These are phyloP conservation scores for Colletotrichum sp. DNA, from an alignment of 2,329 filamentous ascomycete species.

Conservation along the genomic window DNA sequence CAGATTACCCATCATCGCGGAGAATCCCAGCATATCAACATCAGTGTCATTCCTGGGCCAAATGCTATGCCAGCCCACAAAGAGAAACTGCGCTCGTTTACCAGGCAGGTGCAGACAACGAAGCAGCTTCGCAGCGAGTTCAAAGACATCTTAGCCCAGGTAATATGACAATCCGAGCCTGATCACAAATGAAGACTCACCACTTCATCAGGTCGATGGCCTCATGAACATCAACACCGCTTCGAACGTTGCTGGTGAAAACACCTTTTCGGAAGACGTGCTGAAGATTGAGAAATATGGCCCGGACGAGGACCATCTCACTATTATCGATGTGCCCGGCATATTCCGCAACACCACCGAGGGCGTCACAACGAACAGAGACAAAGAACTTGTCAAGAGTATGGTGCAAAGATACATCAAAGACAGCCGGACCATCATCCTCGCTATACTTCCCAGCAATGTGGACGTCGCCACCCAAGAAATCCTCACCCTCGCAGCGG, in stretches of 20 bases:
- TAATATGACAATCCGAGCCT: background rate
- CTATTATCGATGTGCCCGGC: slow-evolving; percentile 21
- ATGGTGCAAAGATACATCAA: background rate
- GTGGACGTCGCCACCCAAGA: background rate
- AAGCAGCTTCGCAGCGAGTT: background rate
- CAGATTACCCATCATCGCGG: slow-evolving; percentile 21
- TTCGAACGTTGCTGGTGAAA: background rate
- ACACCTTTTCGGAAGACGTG: slow-evolving; percentile 17
- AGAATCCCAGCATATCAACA: background rate
- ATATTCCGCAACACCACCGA: slow-evolving; percentile 14
- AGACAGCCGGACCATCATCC: background rate
- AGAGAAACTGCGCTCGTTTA: background rate
- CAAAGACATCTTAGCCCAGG: background rate
- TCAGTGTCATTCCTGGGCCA: background rate
- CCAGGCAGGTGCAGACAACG: background rate
- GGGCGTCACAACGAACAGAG: slow-evolving; percentile 9
- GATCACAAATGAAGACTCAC: background rate
- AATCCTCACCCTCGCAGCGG: background rate
- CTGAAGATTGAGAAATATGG: slow-evolving; percentile 21
- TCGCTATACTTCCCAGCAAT: background rate
- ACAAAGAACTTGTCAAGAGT: slow-evolving; percentile 3
- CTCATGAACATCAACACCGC: background rate
- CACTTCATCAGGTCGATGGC: background rate
- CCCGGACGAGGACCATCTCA: slow-evolving; percentile 20
- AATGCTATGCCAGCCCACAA: background rate